Evolutionary conservation across 306 rosid species (phyloP), one percentile per base, ranked within the genome.

Genomic region (Datisca glomerata): DNA sequence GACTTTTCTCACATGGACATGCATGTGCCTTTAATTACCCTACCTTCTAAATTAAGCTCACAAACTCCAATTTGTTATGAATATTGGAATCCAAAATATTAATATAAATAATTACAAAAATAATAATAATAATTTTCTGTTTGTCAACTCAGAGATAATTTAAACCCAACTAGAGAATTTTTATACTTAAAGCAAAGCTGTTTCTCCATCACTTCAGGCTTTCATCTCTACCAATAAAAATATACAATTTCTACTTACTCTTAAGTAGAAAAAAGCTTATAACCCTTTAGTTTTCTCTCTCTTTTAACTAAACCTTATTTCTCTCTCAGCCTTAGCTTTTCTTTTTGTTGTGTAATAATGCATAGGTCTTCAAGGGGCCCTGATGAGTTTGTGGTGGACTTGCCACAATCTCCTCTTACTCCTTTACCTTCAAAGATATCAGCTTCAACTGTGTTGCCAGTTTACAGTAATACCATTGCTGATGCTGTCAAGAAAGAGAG

Each of bases 401-500:
- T 51, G 11, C 13, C 27, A 2, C 47, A 53, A 0, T 24, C 64
- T n/a, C n/a, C n/a, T 4, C 18, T 51, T 21, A 56, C 25, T 23
- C 39, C 63, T 13, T 54, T 68, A 2, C 63, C 75, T 31, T 45
- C 53, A 42, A 51, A 64, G 62, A 43, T 38, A 22, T 29, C 58
- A 10, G 49, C 63, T 24, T 63, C 79, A 1, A 19, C 46, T 37
- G 64, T 41, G 2, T 66, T 89, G 70, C 83, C 93, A 8, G 20
- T 67, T 18, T 53, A 49, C 47, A 56, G 68, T 6, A 24, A 64
- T 18, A 12, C n/a, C n/a, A n/a, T n/a, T n/a, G n/a, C n/a, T n/a
- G n/a, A 22, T 15, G 48, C 47, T 28, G 29, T 54, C 38, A 72
- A 72, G 61, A 83, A 83, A 37, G 94, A 74, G 38, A 44, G 22